Evolutionary conservation across 2,329 filamentous ascomycete genomes (phyloP).

Genomic region (Diplocarpon rosae): DNA sequence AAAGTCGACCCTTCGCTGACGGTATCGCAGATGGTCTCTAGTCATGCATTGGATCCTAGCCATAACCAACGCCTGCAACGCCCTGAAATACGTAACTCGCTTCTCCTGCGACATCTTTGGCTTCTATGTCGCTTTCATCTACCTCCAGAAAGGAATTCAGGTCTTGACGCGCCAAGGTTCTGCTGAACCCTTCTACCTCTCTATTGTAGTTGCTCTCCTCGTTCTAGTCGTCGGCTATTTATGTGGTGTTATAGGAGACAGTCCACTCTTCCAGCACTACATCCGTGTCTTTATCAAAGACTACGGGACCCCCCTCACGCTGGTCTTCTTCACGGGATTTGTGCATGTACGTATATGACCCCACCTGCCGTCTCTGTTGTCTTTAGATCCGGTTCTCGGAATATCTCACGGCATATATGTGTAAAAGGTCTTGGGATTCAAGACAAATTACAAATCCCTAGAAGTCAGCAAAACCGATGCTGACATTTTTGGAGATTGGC

Average conservation of each 20-base stretch:
- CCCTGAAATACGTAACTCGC: conserved; percentile 76
- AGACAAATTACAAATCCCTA: too few relatives aligned
- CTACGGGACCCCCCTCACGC: conserved; percentile 73
- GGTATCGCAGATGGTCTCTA: conserved; percentile 56
- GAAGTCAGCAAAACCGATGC: too few relatives aligned
- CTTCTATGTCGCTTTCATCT: conserved; percentile 88
- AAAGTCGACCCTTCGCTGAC: not conserved
- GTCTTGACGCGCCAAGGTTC: conserved; percentile 67
- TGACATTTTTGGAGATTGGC: conserved; percentile 39
- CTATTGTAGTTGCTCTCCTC: conserved; percentile 63
- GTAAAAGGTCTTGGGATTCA: too few relatives aligned
- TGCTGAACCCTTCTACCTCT: conserved; percentile 60
- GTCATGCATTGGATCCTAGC: conserved; percentile 78
- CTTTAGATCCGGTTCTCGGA: too few relatives aligned
- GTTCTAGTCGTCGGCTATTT: conserved; percentile 69
- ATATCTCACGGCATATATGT: too few relatives aligned
- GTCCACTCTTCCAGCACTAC: conserved; percentile 62
- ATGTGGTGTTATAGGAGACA: conserved; percentile 59
- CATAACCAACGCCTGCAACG: conserved; percentile 78
- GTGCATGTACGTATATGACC: conserved; percentile 40
- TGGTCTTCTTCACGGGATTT: conserved; percentile 84
- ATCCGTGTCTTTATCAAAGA: conserved; percentile 78
- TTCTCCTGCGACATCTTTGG: conserved; percentile 93
- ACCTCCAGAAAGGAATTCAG: conserved; percentile 83
- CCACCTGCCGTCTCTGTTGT: too few relatives aligned